Percentiles rank a stretch among this genome's conserved stretches.
Conservation (phyloP, 805 yeast species). For the Teunomyces aglyptinius region DNA sequence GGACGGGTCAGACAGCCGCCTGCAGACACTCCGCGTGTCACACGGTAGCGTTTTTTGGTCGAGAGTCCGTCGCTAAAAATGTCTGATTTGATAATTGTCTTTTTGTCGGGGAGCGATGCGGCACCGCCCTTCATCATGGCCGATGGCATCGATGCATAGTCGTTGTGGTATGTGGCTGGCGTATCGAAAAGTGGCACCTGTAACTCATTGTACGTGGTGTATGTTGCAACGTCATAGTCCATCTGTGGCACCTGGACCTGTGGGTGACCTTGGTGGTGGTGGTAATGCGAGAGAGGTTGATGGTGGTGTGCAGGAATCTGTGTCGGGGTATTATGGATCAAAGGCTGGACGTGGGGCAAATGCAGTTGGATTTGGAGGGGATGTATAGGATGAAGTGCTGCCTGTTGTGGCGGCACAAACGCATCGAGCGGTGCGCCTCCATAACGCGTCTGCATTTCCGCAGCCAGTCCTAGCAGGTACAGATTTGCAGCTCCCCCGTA, state of each 20-base stretch:
- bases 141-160: background rate
- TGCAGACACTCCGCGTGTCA: slow-evolving; percentile 56
- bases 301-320: background rate
- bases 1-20: slow-evolving; percentile 59
- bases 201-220: background rate
- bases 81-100: slow-evolving; percentile 4
- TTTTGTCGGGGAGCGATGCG: background rate
- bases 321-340: background rate
- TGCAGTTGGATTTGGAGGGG: slow-evolving; percentile 1
- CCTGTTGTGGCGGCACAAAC: background rate
- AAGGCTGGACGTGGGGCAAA: background rate
- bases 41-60: slow-evolving; percentile 31
- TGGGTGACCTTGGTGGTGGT: background rate
- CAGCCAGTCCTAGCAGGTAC: slow-evolving; percentile 1
- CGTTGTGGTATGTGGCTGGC: background rate
- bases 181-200: background rate
- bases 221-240: background rate
- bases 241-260: background rate
- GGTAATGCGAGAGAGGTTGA: slow-evolving; percentile 2
- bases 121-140: background rate
- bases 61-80: slow-evolving; percentile 3
- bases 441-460: background rate
- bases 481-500: background rate
- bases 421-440: background rate
- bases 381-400: slow-evolving; percentile 2